phyloP scores from a whole-genome alignment of 164 flowering plant genomes.

The Dillenia suffruticosa region DNA sequence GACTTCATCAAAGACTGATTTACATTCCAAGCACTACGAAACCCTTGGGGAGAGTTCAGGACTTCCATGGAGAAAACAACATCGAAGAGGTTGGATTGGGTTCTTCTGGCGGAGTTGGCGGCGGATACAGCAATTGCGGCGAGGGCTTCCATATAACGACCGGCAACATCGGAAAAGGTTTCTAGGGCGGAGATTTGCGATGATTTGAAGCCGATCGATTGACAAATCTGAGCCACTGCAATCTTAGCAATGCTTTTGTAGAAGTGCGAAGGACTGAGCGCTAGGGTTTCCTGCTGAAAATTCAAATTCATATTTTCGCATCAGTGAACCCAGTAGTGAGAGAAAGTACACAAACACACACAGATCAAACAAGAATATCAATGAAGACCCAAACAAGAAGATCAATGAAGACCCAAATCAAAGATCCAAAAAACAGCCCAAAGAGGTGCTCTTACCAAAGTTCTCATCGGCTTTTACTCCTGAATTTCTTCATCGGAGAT shows the following conservation, averaged over 20 bases:
- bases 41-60: constrained; percentile 25
- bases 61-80: constrained; percentile 33
- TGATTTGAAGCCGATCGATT: constrained; percentile 35
- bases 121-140: constrained; percentile 24
- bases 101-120: constrained; percentile 32
- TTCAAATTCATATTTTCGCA: too few species aligned
- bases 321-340: too few species aligned
- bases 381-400: too few species aligned
- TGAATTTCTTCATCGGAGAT: too few species aligned
- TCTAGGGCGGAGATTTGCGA: constrained; percentile 29
- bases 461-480: too few species aligned
- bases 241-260: constrained; percentile 11
- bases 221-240: constrained; percentile 51
- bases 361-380: too few species aligned
- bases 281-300: too few species aligned
- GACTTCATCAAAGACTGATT: constrained; percentile 12
- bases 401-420: too few species aligned
- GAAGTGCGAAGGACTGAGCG: too few species aligned
- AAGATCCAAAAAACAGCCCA: too few species aligned
- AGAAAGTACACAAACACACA: too few species aligned
- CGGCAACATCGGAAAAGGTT: constrained; percentile 31
- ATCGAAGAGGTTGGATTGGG: constrained; percentile 41
- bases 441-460: too few species aligned
- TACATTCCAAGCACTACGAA: constrained; percentile 19
- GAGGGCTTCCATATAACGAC: constrained; percentile 27